Percentiles rank a stretch among this genome's conserved stretches.
Conservation (phyloP, 768 basidiomycete species). For the Butyriboletus loyo region DNA sequence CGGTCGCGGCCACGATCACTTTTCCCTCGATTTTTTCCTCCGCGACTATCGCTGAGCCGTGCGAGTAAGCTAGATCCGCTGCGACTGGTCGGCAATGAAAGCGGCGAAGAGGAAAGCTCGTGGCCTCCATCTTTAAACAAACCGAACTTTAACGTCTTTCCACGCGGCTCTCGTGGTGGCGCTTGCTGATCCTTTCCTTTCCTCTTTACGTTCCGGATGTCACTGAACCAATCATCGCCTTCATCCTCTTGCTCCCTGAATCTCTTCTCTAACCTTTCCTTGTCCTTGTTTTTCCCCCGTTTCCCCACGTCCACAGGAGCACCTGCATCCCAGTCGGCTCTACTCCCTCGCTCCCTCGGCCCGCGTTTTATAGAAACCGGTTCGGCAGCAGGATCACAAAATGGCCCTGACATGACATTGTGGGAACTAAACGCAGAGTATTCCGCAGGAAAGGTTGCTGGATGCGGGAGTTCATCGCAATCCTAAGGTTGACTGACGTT, state of each 20-base stretch:
- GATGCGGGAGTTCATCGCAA: slow-evolving; percentile 47
- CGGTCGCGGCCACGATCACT: slow-evolving; percentile 5
- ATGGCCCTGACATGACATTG: slow-evolving; percentile 65
- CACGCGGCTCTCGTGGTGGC: slow-evolving; percentile 8
- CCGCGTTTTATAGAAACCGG: slow-evolving; percentile 32
- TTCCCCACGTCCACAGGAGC: slow-evolving; percentile 63
- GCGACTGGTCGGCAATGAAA: slow-evolving; percentile 19
- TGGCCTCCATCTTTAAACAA: slow-evolving; percentile 30
- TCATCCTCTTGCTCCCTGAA: slow-evolving; percentile 55
- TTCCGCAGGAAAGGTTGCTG: slow-evolving; percentile 43
- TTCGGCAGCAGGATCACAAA: slow-evolving; percentile 45
- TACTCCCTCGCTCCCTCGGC: slow-evolving; percentile 35
- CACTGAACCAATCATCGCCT: slow-evolving; percentile 64
- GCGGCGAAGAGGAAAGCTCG: slow-evolving; percentile 19
- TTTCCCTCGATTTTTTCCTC: slow-evolving; percentile 4
- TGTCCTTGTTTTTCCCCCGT: slow-evolving; percentile 59
- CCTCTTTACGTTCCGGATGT: slow-evolving; percentile 30
- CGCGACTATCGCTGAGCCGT: slow-evolving; percentile 24
- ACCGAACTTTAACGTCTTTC: slow-evolving; percentile 38
- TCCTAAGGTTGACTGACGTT: slow-evolving; percentile 42
- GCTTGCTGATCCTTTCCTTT: slow-evolving; percentile 21
- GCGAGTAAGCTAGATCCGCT: slow-evolving; percentile 33
- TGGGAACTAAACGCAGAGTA: slow-evolving; percentile 66
- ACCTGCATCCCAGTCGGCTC: slow-evolving; percentile 41
- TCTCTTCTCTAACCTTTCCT: slow-evolving; percentile 50